Percentiles rank a stretch among this genome's conserved stretches.
These are phyloP conservation scores for Monosporozyma servazzii DNA, from an alignment of 805 yeast genomes.

Conservation along the genomic window DNA sequence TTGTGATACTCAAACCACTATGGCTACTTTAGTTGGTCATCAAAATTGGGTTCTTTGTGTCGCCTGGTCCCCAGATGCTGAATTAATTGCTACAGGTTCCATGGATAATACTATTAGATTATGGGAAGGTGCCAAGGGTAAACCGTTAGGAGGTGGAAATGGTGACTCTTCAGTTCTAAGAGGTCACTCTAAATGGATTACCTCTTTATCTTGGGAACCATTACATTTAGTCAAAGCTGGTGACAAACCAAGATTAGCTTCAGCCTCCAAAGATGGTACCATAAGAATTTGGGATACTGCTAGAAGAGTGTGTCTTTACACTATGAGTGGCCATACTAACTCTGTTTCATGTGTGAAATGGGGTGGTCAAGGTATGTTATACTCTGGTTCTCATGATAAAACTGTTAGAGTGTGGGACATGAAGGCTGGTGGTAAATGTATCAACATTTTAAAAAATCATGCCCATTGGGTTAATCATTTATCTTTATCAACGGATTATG, in stretches of 20 bases:
- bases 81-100: constrained; percentile 86
- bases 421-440: constrained; percentile 62
- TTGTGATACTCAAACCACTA: constrained; percentile 87
- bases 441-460: constrained; percentile 74
- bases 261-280: constrained; percentile 89
- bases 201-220: constrained; percentile 91
- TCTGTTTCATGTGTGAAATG: constrained; percentile 94
- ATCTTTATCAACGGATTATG: constrained; percentile 84
- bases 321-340: constrained; percentile 79
- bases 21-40: constrained; percentile 74
- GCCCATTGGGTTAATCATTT: constrained; percentile 98
- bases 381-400: constrained; percentile 90
- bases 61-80: constrained; percentile 87
- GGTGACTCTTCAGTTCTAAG: constrained; percentile 27
- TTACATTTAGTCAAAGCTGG: constrained; percentile 64
- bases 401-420: constrained; percentile 86
- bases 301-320: constrained; percentile 52
- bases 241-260: constrained; percentile 61
- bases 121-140: constrained; percentile 77
- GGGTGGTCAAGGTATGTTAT: constrained; percentile 83
- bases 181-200: constrained; percentile 87
- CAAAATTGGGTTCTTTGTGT: constrained; percentile 90
- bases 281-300: constrained; percentile 83
- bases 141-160: constrained; percentile 55
- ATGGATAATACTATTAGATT: constrained; percentile 85